Conservation (phyloP, 73 alveolate species). For the Durusdinium trenchii region DNA sequence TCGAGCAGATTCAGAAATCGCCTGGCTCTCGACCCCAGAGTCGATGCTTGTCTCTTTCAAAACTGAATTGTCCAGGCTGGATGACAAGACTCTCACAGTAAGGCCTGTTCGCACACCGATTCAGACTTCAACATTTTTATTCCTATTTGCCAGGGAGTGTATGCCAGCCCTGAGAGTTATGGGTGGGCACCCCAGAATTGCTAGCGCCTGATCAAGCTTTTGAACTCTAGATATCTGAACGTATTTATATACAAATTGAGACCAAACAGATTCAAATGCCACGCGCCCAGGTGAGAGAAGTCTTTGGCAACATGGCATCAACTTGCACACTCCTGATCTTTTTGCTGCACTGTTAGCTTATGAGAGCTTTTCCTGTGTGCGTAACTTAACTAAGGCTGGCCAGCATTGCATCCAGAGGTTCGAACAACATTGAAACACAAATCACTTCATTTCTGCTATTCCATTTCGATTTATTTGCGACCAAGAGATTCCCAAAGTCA, state of each 20-base stretch:
- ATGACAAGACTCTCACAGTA: too few species aligned
- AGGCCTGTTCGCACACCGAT: too few species aligned
- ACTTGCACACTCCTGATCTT: neutral
- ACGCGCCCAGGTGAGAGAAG: slow-evolving; percentile 6
- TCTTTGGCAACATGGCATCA: slow-evolving; percentile 30
- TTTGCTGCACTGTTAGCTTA: neutral
- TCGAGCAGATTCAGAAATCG: too few species aligned
- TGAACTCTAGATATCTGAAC: neutral
- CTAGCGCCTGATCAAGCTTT: neutral
- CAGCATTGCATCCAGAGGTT: neutral
- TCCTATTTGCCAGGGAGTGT: slow-evolving; percentile 32
- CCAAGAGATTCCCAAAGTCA: too few species aligned
- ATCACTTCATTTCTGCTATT: neutral
- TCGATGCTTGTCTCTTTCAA: too few species aligned
- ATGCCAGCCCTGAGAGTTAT: slow-evolving; percentile 16
- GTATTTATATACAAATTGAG: neutral
- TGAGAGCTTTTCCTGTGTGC: neutral
- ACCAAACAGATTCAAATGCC: neutral
- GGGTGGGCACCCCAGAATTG: slow-evolving; percentile 23
- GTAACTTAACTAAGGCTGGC: neutral
- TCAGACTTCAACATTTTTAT: too few species aligned
- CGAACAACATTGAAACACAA: neutral
- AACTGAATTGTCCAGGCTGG: too few species aligned
- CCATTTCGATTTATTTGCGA: too few species aligned
- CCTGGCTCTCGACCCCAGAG: too few species aligned